phyloP scores from a whole-genome alignment of 371 early-diverging fungal species.

The Dichotomocladium elegans region DNA sequence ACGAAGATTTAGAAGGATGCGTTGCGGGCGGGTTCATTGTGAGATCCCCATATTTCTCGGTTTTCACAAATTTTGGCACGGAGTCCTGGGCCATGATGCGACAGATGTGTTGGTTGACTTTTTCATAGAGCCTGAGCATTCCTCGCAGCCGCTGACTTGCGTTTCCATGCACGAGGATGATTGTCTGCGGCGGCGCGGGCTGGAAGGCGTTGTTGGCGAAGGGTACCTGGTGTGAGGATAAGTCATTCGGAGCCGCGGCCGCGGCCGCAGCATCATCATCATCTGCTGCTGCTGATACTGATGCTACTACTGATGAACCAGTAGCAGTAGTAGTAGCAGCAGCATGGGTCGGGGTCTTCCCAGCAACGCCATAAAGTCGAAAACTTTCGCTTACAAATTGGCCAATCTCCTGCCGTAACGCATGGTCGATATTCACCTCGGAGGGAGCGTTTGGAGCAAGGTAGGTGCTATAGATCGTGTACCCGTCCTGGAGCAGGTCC shows the following conservation, averaged over 20 bases:
- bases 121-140: conserved; percentile 54
- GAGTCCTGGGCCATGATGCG: conserved; percentile 73
- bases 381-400: conserved; percentile 8
- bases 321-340: background rate
- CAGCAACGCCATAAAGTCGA: conserved; percentile 1
- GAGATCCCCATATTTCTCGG: conserved; percentile 52
- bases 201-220: conserved; percentile 23
- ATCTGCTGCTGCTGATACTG: too few species aligned
- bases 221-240: too few species aligned
- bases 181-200: conserved; percentile 23
- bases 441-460: conserved; percentile 48
- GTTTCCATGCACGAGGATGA: conserved; percentile 26
- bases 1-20: too few species aligned
- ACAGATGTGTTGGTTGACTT: conserved; percentile 69
- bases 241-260: conserved; percentile 32
- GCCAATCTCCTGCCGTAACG: conserved; percentile 36
- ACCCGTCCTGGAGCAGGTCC: conserved; percentile 50
- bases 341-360: background rate
- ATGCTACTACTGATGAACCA: too few species aligned
- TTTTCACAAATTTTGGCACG: conserved; percentile 71
- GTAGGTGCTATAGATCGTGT: conserved; percentile 59
- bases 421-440: conserved; percentile 58
- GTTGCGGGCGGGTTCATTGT: conserved; percentile 3
- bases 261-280: too few species aligned
- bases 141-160: conserved; percentile 27